Evolutionary conservation across 23 red algal species (phyloP).

Genomic region (Gracilariopsis chorda): DNA sequence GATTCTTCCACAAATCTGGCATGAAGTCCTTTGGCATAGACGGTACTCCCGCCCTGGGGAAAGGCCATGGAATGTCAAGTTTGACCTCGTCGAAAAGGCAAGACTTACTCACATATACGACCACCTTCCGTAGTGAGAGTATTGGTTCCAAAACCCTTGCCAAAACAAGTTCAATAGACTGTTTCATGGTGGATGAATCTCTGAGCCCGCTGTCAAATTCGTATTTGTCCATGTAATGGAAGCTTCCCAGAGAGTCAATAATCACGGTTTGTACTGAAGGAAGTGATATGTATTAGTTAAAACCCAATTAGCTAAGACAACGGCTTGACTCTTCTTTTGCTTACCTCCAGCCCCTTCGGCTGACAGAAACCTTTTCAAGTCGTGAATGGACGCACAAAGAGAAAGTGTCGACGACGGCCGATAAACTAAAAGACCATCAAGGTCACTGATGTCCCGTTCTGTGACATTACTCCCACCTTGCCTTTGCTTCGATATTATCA

Average conservation of each 20-base stretch:
- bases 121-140: neutral
- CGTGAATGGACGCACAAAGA: constrained; percentile 17
- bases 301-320: neutral
- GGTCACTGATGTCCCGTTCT: neutral
- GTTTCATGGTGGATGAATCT: neutral
- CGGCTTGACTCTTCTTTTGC: neutral
- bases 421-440: neutral
- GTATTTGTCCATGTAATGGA: constrained; percentile 58
- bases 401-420: neutral
- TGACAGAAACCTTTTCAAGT: neutral
- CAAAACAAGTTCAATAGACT: constrained; percentile 34
- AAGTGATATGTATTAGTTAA: neutral
- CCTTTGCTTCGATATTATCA: neutral
- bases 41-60: constrained; percentile 25
- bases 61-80: constrained; percentile 34
- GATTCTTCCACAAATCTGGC: constrained; percentile 32
- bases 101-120: constrained; percentile 35
- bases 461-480: neutral
- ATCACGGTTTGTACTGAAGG: constrained; percentile 24
- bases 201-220: neutral
- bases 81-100: constrained; percentile 30
- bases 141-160: constrained; percentile 1
- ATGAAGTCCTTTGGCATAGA: constrained; percentile 43
- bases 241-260: constrained; percentile 53
- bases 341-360: constrained; percentile 21